A percentile compares a stretch with the other conserved stretches of the same genome.
These are phyloP conservation scores for Hanseniaspora uvarum DNA, from an alignment of 1,139 yeast genomes.

Conservation along the genomic window DNA sequence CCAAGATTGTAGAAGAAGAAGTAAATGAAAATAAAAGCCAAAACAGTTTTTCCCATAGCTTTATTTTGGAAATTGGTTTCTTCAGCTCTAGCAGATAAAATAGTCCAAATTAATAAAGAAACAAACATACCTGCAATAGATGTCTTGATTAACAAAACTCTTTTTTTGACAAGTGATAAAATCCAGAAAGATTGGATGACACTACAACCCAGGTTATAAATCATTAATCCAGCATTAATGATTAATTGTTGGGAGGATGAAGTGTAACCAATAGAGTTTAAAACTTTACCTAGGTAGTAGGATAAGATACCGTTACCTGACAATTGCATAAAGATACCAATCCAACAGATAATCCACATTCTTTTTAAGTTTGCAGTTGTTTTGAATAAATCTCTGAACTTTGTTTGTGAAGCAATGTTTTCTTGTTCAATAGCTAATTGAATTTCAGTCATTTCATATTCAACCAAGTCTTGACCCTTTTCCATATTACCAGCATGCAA, in stretches of 20 bases:
- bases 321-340: conserved; percentile 38
- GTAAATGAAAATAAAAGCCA: conserved; percentile 35
- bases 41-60: conserved; percentile 30
- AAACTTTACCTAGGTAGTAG: conserved; percentile 41
- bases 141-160: conserved; percentile 25
- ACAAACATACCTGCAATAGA: conserved; percentile 30
- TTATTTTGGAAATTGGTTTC: conserved; percentile 26
- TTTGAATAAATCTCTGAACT: conserved; percentile 35
- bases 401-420: conserved; percentile 23
- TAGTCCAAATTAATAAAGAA: conserved; percentile 33
- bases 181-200: conserved; percentile 20
- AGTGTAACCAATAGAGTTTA: conserved; percentile 43
- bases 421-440: conserved; percentile 23
- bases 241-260: conserved; percentile 36
- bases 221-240: conserved; percentile 34
- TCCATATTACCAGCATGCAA: conserved; percentile 36
- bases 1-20: conserved; percentile 32
- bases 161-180: conserved; percentile 31
- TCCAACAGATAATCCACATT: conserved; percentile 34
- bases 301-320: conserved; percentile 47
- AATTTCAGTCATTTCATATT: conserved; percentile 41
- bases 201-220: conserved; percentile 23
- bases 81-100: conserved; percentile 30
- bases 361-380: conserved; percentile 37
- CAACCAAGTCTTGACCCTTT: conserved; percentile 33